phyloP scores from a whole-genome alignment of 1,284 basidiomycete species.

The Calocybe gambosa region DNA sequence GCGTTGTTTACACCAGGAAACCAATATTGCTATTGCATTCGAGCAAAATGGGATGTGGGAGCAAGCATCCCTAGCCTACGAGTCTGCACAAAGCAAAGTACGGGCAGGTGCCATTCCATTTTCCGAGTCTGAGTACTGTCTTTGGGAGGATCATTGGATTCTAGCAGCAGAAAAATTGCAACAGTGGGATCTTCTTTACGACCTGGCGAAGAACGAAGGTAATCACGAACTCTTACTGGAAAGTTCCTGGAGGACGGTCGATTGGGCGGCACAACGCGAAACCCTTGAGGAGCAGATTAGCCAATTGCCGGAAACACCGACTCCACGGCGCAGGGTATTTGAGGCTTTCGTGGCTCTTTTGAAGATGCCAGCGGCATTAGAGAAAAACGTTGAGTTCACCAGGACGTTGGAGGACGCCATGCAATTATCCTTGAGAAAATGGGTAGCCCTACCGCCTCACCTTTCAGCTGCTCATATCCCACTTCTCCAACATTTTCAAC shows the following conservation, averaged over 20 bases:
- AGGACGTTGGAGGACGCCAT: constrained; percentile 93
- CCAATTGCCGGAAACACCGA: constrained; percentile 79
- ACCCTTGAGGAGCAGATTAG: constrained; percentile 82
- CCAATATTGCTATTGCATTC: constrained; percentile 87
- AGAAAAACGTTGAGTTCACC: constrained; percentile 78
- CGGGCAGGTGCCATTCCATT: constrained; percentile 83
- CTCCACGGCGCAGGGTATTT: constrained; percentile 91
- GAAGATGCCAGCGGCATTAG: constrained; percentile 57
- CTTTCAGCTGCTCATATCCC: constrained; percentile 93
- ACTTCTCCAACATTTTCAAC: constrained; percentile 96
- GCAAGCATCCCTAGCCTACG: constrained; percentile 86
- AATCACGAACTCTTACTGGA: constrained; percentile 94
- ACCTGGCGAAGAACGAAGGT: constrained; percentile 87
- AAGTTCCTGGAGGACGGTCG: constrained; percentile 91
- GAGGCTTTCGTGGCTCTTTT: constrained; percentile 91
- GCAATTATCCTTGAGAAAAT: constrained; percentile 94
- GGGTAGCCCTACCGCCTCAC: constrained; percentile 83
- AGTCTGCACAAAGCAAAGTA: constrained; percentile 85
- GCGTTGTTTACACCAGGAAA: constrained; percentile 84
- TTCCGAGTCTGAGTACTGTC: constrained; percentile 92
- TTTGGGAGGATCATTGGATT: constrained; percentile 99
- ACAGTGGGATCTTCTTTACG: constrained; percentile 94
- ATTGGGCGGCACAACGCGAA: constrained; percentile 84
- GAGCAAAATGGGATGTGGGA: constrained; percentile 99
- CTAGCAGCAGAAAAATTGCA: constrained; percentile 94